Evolutionary conservation across 495 filamentous ascomycete genomes (phyloP), one percentile per base, ranked within the genome.

Genomic region (Hypomontagnella monticulosa): DNA sequence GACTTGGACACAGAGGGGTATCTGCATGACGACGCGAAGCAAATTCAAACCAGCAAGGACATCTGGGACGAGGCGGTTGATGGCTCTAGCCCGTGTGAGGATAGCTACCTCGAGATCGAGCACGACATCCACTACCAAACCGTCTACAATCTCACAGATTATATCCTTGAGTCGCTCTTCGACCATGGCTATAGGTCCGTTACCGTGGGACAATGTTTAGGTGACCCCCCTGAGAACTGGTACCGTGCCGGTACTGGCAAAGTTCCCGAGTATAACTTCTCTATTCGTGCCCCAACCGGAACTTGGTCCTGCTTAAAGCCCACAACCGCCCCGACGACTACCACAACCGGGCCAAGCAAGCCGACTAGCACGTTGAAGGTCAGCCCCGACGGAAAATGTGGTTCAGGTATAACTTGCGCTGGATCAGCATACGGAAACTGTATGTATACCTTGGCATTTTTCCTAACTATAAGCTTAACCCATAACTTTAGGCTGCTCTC

Each of bases 1-100:
- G 85, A 93, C 60, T 79, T 96, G 27, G 91, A 96, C 74, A 96
- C 92, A 0, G 85, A 87, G 7, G 91, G 93, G 56, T 96, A 90
- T 62, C 78, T 88, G 20, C 83, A 94, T 53, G 85, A 87, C 56
- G 77, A 74, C 30, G 80, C 87, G 0, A 69, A 66, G 1, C 57
- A 80, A 57, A 93, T 93, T 56, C 88, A 92, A 64, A 83, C 76
- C 8, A 87, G 88, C 62, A 92, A 93, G 75, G 84, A 91, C 67
- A 90, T 87, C 59, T 92, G 89, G 74, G 84, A 87, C 61, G 76
- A 82, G 1, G 81, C 81, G 15, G 75, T 91, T 30, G 79, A 78
- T 20, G 66, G 74, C 14, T 79, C 78, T 3, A 81, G 83, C 49
- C 70, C 81, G 0, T 66, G 63, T 3, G 71, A 49, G 6, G 75